Evolutionary conservation across 225 moss, liverwort and hornwort genomes (phyloP).

Genomic region (Pleurozium schreberi): DNA sequence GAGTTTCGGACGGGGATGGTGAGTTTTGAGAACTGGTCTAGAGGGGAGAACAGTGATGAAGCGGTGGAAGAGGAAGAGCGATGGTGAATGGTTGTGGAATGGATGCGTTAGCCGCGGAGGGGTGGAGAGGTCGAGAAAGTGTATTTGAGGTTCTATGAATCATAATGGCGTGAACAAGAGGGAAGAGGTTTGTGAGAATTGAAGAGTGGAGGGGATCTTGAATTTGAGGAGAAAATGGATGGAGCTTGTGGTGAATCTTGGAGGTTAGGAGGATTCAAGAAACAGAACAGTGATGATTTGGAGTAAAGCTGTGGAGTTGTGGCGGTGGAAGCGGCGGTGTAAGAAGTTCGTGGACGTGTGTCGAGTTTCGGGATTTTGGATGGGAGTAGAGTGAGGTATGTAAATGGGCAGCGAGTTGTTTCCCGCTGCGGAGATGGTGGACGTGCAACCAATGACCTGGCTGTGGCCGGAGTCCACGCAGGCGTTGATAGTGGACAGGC

Average conservation of each 20-base stretch:
- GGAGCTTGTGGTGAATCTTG: not conserved
- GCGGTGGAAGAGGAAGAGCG: not conserved
- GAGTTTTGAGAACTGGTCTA: not conserved
- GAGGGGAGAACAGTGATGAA: not conserved
- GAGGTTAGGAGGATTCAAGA: not conserved
- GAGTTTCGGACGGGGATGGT: not conserved
- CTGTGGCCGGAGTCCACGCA: slow-evolving; percentile 51
- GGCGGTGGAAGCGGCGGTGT: not conserved
- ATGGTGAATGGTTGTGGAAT: not conserved
- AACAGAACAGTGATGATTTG: not conserved
- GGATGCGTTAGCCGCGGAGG: not conserved
- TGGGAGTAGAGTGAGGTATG: not conserved
- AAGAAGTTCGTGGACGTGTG: not conserved
- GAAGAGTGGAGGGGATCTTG: not conserved
- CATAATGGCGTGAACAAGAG: not conserved
- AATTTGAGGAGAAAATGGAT: not conserved
- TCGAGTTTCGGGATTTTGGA: not conserved
- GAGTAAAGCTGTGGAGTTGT: not conserved
- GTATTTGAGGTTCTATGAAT: not conserved
- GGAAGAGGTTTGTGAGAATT: not conserved
- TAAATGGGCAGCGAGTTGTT: slow-evolving; percentile 13
- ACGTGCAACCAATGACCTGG: slow-evolving; percentile 11
- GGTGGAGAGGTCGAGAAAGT: not conserved
- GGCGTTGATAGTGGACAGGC: slow-evolving; percentile 15
- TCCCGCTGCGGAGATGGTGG: slow-evolving; percentile 11